Evolutionary conservation across 2,329 filamentous ascomycete genomes (phyloP).

Genomic region (Phoma sp.): DNA sequence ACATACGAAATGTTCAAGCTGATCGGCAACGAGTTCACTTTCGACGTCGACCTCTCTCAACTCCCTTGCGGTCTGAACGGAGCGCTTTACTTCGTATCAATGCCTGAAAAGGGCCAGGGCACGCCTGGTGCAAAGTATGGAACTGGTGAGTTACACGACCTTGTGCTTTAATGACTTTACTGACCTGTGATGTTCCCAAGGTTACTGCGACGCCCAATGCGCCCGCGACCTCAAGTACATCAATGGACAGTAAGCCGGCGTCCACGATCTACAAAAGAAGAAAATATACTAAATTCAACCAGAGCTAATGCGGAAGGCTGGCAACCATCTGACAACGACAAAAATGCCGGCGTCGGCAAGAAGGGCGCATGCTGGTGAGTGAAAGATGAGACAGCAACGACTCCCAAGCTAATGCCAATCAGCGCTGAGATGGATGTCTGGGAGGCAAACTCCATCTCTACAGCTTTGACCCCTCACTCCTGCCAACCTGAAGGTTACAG

Average conservation of each 20-base stretch:
- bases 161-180: background rate
- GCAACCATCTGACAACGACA: constrained; percentile 59
- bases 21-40: constrained; percentile 47
- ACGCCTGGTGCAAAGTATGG: constrained; percentile 58
- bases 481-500: constrained; percentile 61
- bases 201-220: constrained; percentile 48
- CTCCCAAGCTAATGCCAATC: constrained; percentile 41
- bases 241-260: constrained; percentile 49
- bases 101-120: constrained; percentile 60
- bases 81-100: constrained; percentile 56
- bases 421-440: constrained; percentile 64
- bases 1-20: constrained; percentile 48
- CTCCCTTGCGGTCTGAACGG: constrained; percentile 75
- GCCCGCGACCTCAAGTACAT: constrained; percentile 57
- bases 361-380: constrained; percentile 65
- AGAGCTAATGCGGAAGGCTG: constrained; percentile 62
- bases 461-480: constrained; percentile 69
- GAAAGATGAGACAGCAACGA: background rate
- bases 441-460: constrained; percentile 70
- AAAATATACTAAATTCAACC: no score
- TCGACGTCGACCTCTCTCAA: constrained; percentile 59
- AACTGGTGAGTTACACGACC: constrained; percentile 52
- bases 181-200: constrained; percentile 23
- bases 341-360: constrained; percentile 59
- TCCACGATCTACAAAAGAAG: no score